Evolutionary conservation across 768 basidiomycete genomes (phyloP), one percentile per base, ranked within the genome.

Genomic region (Amanita thiersii): DNA sequence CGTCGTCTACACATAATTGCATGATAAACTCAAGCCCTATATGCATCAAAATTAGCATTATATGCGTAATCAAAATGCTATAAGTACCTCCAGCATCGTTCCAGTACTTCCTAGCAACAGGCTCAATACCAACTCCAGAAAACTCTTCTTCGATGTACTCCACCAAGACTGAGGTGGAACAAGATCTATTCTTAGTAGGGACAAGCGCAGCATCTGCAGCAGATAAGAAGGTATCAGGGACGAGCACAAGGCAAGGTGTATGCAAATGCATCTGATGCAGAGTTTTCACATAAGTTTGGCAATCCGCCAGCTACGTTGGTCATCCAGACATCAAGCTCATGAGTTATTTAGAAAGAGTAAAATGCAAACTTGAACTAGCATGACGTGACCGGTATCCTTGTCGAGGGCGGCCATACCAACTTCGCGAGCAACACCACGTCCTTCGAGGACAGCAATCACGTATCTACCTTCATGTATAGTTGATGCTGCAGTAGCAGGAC

Each of bases 381-480:
- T 69, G 14, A 84, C 82, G 19, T 75, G 69, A 1, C 83, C 88
- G 0, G 82, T 87, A 23, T 86, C 82, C 43, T 70, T 75, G 45
- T 92, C 81, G n/a, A 91, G 69, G 0, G 86, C 85, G 0, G 88
- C 90, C 23, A 96, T 77, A 2, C 92, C 92, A 6, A 94, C 77
- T 55, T 94, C 91, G 40, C 84, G 68, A 1, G 81, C 81, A 20
- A 88, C 68, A 1, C 86, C 86, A 18, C 86, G 67, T 8, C 85
- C 83, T 60, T 90, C 86, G 19, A 89, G 61, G 14, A 89, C 58
- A 2, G 86, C 79, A 19, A 86, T 65, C 2, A 86, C 63, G 53
- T 78, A 80, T 43, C 64, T 80, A 0, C 69, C 72, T 47, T 86
- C 84, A 32, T 69, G 65, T 19, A 68, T 63, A 11, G 68, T 68